Evolutionary conservation across 257 asterid species (phyloP).

Genomic region (Przewalskia tangutica): DNA sequence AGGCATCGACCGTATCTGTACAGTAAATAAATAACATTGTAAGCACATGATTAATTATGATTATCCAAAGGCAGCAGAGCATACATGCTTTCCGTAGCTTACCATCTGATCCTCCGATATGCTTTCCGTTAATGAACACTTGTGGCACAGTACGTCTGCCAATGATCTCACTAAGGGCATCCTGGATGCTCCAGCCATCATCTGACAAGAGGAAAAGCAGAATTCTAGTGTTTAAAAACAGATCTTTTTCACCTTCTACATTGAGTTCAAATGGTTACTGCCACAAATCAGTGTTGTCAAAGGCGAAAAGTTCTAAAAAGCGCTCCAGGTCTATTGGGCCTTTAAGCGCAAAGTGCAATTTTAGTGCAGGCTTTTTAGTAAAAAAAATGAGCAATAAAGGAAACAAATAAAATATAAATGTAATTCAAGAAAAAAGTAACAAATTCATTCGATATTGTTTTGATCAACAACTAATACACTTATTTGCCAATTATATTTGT

Average conservation of each 20-base stretch:
- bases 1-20: constrained; percentile 73
- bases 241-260: neutral
- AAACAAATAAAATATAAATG: too few relatives aligned
- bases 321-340: too few relatives aligned
- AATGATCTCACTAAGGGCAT: constrained; percentile 55
- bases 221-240: neutral
- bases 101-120: constrained; percentile 99
- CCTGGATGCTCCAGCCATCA: constrained; percentile 69
- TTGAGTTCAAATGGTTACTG: neutral
- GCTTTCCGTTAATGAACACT: constrained; percentile 79
- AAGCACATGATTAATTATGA: neutral
- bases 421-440: too few relatives aligned
- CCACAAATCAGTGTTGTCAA: neutral
- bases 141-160: constrained; percentile 90
- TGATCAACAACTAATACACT: too few relatives aligned
- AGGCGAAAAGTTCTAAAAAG: neutral
- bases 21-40: neutral
- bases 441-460: too few relatives aligned
- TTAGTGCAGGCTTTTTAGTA: too few relatives aligned
- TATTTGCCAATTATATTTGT: too few relatives aligned
- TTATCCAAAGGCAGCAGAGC: neutral
- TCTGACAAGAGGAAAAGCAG: constrained; percentile 19
- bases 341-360: too few relatives aligned
- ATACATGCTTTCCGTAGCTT: neutral
- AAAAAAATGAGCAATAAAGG: too few relatives aligned